These are phyloP conservation scores for Epichloe typhina DNA, from an alignment of 2,329 filamentous ascomycete genomes.

Conservation along the genomic window DNA sequence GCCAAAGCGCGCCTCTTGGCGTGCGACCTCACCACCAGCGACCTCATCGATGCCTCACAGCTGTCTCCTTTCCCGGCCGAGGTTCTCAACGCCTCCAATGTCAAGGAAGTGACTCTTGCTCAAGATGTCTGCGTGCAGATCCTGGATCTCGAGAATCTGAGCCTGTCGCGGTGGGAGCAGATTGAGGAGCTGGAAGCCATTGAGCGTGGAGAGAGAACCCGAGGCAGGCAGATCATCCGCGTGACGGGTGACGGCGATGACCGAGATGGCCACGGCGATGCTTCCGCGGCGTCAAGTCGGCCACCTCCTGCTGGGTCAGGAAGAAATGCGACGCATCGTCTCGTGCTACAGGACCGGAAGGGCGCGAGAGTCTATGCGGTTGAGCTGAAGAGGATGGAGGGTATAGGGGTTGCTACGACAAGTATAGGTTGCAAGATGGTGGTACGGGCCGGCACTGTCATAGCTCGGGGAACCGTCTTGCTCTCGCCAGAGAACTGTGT, in stretches of 20 bases:
- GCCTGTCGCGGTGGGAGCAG: conserved; percentile 71
- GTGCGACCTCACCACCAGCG: conserved; percentile 52
- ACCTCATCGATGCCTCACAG: conserved; percentile 31
- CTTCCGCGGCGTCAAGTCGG: neutral
- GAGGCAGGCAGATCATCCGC: conserved; percentile 71
- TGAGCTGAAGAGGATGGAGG: conserved; percentile 54
- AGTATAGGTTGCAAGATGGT: conserved; percentile 73
- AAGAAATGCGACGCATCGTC: conserved; percentile 54
- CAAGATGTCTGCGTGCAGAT: conserved; percentile 66
- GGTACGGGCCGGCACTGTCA: conserved; percentile 47
- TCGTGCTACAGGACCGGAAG: conserved; percentile 68
- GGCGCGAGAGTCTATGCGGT: conserved; percentile 59
- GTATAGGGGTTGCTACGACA: conserved; percentile 49
- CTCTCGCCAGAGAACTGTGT: conserved; percentile 55
- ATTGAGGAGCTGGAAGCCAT: conserved; percentile 67
- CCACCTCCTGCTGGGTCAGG: neutral
- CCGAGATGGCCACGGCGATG: neutral
- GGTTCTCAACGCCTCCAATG: conserved; percentile 35
- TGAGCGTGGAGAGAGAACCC: conserved; percentile 58
- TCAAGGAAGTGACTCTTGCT: conserved; percentile 42
- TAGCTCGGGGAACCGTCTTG: conserved; percentile 67
- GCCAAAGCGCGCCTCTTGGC: conserved; percentile 69
- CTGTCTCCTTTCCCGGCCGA: conserved; percentile 37
- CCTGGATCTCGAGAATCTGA: conserved; percentile 73
- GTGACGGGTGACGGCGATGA: conserved; percentile 29